These are phyloP conservation scores for Kodamaea laetipori DNA, from an alignment of 805 yeast genomes.

Conservation along the genomic window DNA sequence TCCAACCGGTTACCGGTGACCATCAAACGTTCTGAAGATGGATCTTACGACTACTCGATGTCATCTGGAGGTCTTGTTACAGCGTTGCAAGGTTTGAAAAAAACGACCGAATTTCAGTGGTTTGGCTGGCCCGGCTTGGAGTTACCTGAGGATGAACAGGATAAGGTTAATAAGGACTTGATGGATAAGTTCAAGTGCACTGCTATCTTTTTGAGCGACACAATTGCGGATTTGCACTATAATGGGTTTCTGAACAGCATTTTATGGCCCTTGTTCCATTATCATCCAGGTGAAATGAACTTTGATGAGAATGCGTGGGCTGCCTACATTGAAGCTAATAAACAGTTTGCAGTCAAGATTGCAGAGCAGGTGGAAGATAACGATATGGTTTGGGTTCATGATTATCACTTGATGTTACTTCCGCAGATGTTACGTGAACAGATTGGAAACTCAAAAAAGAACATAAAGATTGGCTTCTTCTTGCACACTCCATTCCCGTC, in stretches of 20 bases:
- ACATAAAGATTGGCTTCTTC: slow-evolving; percentile 86
- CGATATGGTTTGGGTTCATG: slow-evolving; percentile 97
- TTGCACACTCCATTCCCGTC: slow-evolving; percentile 98
- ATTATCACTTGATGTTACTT: slow-evolving; percentile 92
- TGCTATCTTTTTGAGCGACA: slow-evolving; percentile 86
- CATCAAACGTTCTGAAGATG: slow-evolving; percentile 61
- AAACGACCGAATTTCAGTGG: slow-evolving; percentile 87
- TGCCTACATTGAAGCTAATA: slow-evolving; percentile 92
- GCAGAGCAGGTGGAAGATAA: slow-evolving; percentile 71
- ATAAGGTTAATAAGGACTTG: slow-evolving; percentile 67
- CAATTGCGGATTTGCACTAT: slow-evolving; percentile 92
- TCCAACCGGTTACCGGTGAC: slow-evolving; percentile 96
- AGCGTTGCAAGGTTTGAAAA: slow-evolving; percentile 88
- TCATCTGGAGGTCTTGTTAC: slow-evolving; percentile 98
- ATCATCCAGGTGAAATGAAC: slow-evolving; percentile 98
- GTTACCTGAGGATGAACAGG: slow-evolving; percentile 75
- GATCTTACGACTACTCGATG: slow-evolving; percentile 81
- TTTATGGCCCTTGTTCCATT: slow-evolving; percentile 97
- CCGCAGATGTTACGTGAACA: slow-evolving; percentile 82
- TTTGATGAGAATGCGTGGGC: slow-evolving; percentile 98
- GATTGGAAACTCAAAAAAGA: slow-evolving; percentile 48
- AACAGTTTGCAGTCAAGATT: slow-evolving; percentile 74
- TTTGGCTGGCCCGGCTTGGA: slow-evolving; percentile 95
- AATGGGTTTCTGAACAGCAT: slow-evolving; percentile 95
- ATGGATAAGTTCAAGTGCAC: slow-evolving; percentile 80